A percentile compares a stretch with the other conserved stretches of the same genome.
Conservation (phyloP, 306 rosid species). For the Castanea sativa region DNA sequence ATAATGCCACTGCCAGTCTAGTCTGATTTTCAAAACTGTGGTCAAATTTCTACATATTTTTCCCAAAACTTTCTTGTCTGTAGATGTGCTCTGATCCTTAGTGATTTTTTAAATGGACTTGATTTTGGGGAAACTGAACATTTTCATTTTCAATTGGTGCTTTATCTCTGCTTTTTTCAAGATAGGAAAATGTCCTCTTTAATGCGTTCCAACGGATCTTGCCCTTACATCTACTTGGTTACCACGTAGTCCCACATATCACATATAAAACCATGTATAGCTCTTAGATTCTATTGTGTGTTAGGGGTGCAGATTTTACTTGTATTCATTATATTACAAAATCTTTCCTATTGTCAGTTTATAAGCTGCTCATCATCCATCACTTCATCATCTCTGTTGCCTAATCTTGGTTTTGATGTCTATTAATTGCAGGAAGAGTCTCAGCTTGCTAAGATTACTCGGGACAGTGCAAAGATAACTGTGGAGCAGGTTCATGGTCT, state of each 20-base stretch:
- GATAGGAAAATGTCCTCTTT: not conserved
- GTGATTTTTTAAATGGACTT: no score
- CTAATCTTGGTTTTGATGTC: constrained; percentile 10
- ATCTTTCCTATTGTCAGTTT: constrained; percentile 5
- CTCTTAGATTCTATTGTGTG: no score
- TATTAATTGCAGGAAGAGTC: constrained; percentile 78
- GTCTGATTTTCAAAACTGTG: no score
- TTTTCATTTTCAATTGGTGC: not conserved
- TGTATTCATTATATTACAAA: not conserved
- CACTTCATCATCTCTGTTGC: not conserved
- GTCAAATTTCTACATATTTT: no score
- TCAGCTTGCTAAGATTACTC: constrained; percentile 85
- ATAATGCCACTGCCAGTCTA: no score
- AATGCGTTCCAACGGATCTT: not conserved
- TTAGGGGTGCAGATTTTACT: no score
- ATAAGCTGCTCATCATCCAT: constrained; percentile 4
- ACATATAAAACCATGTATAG: not conserved
- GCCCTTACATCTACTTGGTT: not conserved
- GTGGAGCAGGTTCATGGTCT: constrained; percentile 97
- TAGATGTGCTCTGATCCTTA: no score
- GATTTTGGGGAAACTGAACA: not conserved
- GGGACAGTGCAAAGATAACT: constrained; percentile 90
- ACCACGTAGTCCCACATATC: not conserved
- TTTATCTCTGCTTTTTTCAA: not conserved
- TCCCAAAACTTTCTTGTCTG: no score